Conservation (phyloP, 306 rosid species). For the Acacia crassicarpa region DNA sequence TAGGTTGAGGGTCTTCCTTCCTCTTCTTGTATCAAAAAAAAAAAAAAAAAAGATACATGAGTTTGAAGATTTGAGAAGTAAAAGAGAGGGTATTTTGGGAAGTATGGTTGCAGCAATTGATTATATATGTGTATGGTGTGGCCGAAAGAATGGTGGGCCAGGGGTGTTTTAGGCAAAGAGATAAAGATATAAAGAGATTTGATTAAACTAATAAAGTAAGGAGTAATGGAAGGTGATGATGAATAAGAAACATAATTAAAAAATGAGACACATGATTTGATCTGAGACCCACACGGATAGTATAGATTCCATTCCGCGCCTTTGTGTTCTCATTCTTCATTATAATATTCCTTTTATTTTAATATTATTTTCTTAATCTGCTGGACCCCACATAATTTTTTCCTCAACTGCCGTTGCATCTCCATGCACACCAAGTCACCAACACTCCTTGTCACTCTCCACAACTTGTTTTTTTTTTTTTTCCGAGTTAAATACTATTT, state of each 20-base stretch:
- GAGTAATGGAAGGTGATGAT: not conserved
- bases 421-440: not conserved
- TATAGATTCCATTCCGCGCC: not conserved
- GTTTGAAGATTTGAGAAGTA: too few relatives aligned
- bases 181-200: not conserved
- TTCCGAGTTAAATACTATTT: too few relatives aligned
- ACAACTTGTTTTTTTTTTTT: too few relatives aligned
- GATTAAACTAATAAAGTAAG: not conserved
- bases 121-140: not conserved
- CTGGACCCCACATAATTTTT: not conserved
- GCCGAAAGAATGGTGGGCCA: not conserved
- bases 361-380: not conserved
- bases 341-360: not conserved
- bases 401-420: not conserved
- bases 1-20: too few relatives aligned
- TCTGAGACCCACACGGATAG: not conserved
- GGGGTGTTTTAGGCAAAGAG: not conserved
- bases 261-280: not conserved
- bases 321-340: not conserved
- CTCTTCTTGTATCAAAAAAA: too few relatives aligned
- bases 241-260: not conserved
- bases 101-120: too few relatives aligned
- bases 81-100: too few relatives aligned
- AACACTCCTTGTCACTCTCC: not conserved
- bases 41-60: too few relatives aligned